phyloP scores from a whole-genome alignment of 345 rosid genomes.

The Clausena lansium region DNA sequence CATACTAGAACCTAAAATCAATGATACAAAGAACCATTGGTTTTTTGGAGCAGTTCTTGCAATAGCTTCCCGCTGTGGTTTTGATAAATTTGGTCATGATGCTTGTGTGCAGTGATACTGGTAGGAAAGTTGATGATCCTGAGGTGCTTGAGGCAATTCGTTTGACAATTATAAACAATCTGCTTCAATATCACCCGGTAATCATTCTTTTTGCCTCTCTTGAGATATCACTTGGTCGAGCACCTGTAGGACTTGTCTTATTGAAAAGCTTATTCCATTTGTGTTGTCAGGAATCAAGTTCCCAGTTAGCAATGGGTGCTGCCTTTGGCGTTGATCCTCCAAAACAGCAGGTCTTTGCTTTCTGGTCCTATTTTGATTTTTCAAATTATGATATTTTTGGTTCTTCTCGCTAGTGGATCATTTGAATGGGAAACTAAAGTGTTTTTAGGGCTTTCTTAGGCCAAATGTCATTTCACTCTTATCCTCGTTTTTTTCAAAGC shows the following conservation, averaged over 20 bases:
- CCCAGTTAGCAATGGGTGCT: conserved; percentile 92
- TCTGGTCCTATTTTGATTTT: neutral
- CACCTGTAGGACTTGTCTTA: neutral
- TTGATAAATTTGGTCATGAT: conserved; percentile 8
- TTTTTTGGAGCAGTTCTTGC: neutral
- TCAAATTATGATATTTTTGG: conserved; percentile 15
- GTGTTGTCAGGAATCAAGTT: conserved; percentile 83
- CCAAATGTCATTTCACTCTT: neutral
- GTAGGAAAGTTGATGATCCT: conserved; percentile 92
- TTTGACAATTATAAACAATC: conserved; percentile 84
- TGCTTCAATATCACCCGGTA: conserved; percentile 95
- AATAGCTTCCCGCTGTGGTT: neutral
- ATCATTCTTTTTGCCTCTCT: conserved; percentile 17
- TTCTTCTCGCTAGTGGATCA: conserved; percentile 6
- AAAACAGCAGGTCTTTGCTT: conserved; percentile 43
- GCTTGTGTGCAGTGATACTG: conserved; percentile 63
- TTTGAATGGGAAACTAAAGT: neutral
- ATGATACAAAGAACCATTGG: neutral
- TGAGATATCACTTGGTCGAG: neutral
- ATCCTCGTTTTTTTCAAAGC: neutral
- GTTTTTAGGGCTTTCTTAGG: neutral
- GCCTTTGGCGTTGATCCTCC: conserved; percentile 93
- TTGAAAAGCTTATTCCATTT: conserved; percentile 16
- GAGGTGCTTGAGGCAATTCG: conserved; percentile 97
- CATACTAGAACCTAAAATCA: neutral